phyloP scores from a whole-genome alignment of 2,329 filamentous ascomycete genomes.

The Colletotrichum sp. region DNA sequence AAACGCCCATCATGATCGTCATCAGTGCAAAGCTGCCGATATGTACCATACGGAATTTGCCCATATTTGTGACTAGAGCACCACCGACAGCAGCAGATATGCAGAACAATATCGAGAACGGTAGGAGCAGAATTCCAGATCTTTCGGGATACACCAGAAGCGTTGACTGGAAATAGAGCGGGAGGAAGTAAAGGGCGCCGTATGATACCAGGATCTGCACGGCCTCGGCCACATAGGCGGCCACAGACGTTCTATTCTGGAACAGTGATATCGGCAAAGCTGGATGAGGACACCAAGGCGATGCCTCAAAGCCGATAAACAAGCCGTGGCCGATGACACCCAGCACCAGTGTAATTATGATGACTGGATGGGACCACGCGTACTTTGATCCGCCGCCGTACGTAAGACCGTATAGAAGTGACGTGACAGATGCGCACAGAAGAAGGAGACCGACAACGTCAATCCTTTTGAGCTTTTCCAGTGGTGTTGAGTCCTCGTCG shows the following conservation, averaged over 20 bases:
- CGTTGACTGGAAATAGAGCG: constrained; percentile 51
- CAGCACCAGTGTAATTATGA: constrained; percentile 39
- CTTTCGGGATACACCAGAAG: constrained; percentile 45
- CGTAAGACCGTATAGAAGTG: constrained; percentile 34
- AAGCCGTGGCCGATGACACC: constrained; percentile 37
- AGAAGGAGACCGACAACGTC: constrained; percentile 47
- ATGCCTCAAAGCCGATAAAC: constrained; percentile 40
- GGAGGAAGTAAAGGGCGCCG: constrained; percentile 45
- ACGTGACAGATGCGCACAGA: constrained; percentile 36
- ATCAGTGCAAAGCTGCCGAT: constrained; percentile 38
- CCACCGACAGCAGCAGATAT: constrained; percentile 29
- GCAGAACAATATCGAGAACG: constrained; percentile 36
- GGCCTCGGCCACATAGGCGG: constrained; percentile 70
- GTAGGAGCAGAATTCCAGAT: constrained; percentile 37
- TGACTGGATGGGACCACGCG: constrained; percentile 62
- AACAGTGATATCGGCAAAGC: constrained; percentile 51
- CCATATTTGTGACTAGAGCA: constrained; percentile 33
- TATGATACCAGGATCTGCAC: constrained; percentile 70
- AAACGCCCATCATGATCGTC: constrained; percentile 36
- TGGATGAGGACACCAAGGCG: constrained; percentile 27
- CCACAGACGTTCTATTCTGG: constrained; percentile 60
- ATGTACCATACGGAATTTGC: constrained; percentile 38
- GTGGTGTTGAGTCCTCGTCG: background rate
- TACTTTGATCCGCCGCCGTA: constrained; percentile 62
- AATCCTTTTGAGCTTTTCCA: constrained; percentile 26